phyloP scores from a whole-genome alignment of 345 rosid species.

The Rhizophora mangle region DNA sequence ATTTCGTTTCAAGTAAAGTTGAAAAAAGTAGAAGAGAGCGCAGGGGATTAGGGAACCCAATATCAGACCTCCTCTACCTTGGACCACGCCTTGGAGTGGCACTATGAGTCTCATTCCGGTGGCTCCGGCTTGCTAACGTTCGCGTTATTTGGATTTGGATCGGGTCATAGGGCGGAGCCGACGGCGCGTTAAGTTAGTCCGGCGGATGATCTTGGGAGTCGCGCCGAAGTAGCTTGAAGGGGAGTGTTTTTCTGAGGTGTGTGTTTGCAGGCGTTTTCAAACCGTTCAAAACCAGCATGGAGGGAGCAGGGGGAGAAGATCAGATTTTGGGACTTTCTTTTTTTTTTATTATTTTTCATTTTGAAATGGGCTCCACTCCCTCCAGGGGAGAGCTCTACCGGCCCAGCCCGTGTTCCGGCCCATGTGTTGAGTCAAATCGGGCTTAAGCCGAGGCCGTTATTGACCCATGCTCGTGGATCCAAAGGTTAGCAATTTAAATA shows the following conservation, averaged over 20 bases:
- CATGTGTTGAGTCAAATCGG: no score
- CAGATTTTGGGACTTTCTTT: not conserved
- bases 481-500: no score
- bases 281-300: no score
- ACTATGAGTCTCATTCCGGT: conserved; percentile 73
- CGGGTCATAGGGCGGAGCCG: conserved; percentile 27
- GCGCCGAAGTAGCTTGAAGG: not conserved
- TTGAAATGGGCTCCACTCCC: no score
- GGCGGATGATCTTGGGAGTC: not conserved
- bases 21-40: conserved; percentile 75
- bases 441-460: no score
- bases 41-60: conserved; percentile 86
- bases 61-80: conserved; percentile 79
- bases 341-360: no score
- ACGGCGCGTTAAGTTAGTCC: not conserved
- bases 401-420: not conserved
- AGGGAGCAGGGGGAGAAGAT: not conserved
- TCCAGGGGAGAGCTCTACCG: not conserved
- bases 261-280: no score
- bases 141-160: conserved; percentile 12
- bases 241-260: not conserved
- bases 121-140: conserved; percentile 17
- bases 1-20: conserved; percentile 62
- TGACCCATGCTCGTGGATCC: no score
- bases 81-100: conserved; percentile 75